A percentile compares a stretch with the other conserved stretches of the same genome.
These are phyloP conservation scores for Cyclostephanos invisitatus DNA, from an alignment of 108 stramenopile species.

Conservation along the genomic window DNA sequence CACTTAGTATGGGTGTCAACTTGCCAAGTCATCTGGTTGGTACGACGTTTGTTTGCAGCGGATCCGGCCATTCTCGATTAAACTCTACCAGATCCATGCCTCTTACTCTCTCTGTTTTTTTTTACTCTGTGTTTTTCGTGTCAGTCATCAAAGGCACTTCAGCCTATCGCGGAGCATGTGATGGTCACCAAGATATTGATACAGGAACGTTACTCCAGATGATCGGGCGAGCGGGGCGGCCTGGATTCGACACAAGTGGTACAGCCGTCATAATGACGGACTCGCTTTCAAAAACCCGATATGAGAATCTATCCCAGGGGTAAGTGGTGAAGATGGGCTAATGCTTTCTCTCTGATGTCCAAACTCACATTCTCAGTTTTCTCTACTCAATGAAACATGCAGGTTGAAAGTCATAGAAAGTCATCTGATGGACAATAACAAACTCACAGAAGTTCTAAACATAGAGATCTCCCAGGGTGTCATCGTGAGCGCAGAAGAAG, in stretches of 20 bases:
- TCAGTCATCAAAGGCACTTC: conserved; percentile 76
- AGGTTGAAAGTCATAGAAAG: conserved; percentile 77
- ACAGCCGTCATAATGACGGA: conserved; percentile 85
- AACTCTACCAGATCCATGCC: neutral
- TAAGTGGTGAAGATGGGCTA: conserved; percentile 21
- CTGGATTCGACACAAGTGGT: conserved; percentile 95
- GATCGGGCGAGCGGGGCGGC: conserved; percentile 96
- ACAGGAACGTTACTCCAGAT: conserved; percentile 90
- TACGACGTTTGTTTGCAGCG: conserved; percentile 40
- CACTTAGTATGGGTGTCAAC: conserved; percentile 96
- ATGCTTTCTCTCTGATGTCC: neutral
- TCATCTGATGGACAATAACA: conserved; percentile 49
- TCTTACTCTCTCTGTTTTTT: conserved; percentile 1
- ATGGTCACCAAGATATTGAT: conserved; percentile 86
- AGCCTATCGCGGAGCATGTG: conserved; percentile 83
- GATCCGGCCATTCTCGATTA: neutral
- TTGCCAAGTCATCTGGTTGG: conserved; percentile 95
- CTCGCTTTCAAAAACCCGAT: conserved; percentile 40
- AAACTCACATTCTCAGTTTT: neutral
- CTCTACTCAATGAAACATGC: neutral
- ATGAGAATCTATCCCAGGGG: conserved; percentile 49
- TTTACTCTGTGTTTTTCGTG: neutral
- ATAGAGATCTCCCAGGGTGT: conserved; percentile 84
- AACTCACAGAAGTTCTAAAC: conserved; percentile 77
- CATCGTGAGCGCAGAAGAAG: conserved; percentile 53